A percentile compares a stretch with the other conserved stretches of the same genome.
phyloP scores from a whole-genome alignment of 2,329 filamentous ascomycete genomes.

The Ophiostoma pallidulum region DNA sequence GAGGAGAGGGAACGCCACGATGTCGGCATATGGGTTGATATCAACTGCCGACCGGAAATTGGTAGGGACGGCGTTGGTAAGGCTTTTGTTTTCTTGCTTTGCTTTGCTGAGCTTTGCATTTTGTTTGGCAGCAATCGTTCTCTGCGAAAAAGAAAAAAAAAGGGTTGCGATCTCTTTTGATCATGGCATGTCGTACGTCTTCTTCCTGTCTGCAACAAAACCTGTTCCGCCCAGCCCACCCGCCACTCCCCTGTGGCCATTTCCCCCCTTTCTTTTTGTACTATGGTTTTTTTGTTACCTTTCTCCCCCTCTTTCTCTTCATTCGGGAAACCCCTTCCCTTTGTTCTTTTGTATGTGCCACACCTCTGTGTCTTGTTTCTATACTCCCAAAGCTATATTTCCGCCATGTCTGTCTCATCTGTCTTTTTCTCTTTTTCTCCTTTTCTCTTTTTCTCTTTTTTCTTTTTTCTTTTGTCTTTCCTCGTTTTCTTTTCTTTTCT shows the following conservation, averaged over 20 bases:
- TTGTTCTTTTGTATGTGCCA: too few species aligned
- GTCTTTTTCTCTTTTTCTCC: neutral
- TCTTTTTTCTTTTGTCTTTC: neutral
- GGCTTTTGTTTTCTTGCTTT: too few species aligned
- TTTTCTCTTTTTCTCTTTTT: neutral
- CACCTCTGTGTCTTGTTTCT: too few species aligned
- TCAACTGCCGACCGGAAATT: too few species aligned
- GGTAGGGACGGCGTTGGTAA: neutral
- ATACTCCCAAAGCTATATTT: too few species aligned
- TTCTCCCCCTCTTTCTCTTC: neutral
- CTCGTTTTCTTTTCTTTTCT: neutral
- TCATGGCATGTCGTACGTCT: conserved; percentile 3
- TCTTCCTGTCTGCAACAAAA: neutral
- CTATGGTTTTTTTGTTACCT: neutral
- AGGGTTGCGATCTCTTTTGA: neutral
- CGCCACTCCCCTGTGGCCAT: too few species aligned
- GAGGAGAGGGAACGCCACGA: too few species aligned
- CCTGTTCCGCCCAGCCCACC: too few species aligned
- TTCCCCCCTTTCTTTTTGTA: neutral
- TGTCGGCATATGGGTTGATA: too few species aligned
- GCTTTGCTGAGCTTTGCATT: neutral
- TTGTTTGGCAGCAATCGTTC: neutral
- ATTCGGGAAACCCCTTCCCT: too few species aligned
- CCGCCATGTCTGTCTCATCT: too few species aligned
- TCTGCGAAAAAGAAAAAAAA: too few species aligned